phyloP scores from a whole-genome alignment of 1,139 yeast genomes.

The Arxiozyma bovina region DNA sequence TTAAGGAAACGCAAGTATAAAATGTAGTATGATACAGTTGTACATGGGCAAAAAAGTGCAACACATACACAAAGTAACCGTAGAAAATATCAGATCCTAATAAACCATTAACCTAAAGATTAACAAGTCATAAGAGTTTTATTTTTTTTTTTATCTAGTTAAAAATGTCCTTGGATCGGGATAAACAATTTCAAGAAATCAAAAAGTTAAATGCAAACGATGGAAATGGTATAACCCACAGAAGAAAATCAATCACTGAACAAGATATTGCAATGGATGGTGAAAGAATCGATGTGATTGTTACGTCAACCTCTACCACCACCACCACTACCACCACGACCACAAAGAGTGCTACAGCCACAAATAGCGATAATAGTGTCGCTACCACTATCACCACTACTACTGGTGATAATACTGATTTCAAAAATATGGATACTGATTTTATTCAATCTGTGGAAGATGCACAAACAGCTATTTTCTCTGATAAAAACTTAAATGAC shows the following conservation, averaged over 20 bases:
- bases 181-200: slow-evolving; percentile 3
- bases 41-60: not conserved
- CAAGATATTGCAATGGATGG: not conserved
- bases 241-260: not conserved
- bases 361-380: not conserved
- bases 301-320: not conserved
- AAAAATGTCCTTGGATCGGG: slow-evolving; percentile 1
- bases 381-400: not conserved
- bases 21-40: not conserved
- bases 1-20: not conserved
- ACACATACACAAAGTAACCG: not conserved
- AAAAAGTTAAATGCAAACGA: not conserved
- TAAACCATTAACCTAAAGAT: not conserved
- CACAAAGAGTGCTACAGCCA: not conserved
- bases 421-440: not conserved
- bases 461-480: not conserved
- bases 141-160: not conserved
- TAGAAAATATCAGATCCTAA: too few relatives aligned
- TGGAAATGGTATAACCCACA: not conserved
- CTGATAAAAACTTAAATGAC: not conserved
- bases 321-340: not conserved
- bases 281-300: not conserved
- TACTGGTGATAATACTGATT: not conserved
- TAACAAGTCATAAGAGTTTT: not conserved
- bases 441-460: not conserved